Percentiles rank a stretch among this genome's conserved stretches.
phyloP scores from a whole-genome alignment of 1,139 yeast species.

The Nakaseomyces glabratus region DNA sequence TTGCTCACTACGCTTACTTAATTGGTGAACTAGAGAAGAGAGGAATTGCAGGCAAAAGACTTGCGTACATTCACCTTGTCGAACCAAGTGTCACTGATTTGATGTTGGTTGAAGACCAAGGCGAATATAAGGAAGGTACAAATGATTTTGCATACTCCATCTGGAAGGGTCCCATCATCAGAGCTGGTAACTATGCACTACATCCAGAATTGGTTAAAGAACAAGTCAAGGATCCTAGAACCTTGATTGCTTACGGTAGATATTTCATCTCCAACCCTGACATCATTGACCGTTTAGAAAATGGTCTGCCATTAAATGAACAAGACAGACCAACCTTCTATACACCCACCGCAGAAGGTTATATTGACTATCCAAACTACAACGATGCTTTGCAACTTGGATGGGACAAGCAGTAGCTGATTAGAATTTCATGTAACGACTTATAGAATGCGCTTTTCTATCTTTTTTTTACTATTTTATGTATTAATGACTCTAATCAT shows the following conservation, averaged over 20 bases:
- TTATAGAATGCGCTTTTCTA: no score
- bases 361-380: conserved; percentile 27
- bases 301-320: conserved; percentile 25
- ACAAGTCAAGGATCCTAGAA: conserved; percentile 32
- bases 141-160: conserved; percentile 27
- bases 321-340: conserved; percentile 31
- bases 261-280: conserved; percentile 44
- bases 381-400: no score
- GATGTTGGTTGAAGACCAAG: conserved; percentile 10
- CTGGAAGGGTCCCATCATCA: conserved; percentile 36
- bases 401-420: no score
- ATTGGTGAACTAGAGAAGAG: conserved; percentile 27
- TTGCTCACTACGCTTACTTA: conserved; percentile 29
- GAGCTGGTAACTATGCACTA: conserved; percentile 34
- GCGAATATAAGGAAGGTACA: conserved; percentile 10
- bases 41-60: conserved; percentile 28
- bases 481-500: no score
- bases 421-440: no score
- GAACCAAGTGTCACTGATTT: conserved; percentile 32
- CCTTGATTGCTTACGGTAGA: conserved; percentile 41
- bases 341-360: conserved; percentile 29
- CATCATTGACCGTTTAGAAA: conserved; percentile 34
- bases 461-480: no score
- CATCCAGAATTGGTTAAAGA: conserved; percentile 18
- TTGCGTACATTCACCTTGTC: conserved; percentile 43